A percentile compares a stretch with the other conserved stretches of the same genome.
Evolutionary conservation across 2,329 filamentous ascomycete genomes (phyloP).

Genomic region (Trichoderma sp.): DNA sequence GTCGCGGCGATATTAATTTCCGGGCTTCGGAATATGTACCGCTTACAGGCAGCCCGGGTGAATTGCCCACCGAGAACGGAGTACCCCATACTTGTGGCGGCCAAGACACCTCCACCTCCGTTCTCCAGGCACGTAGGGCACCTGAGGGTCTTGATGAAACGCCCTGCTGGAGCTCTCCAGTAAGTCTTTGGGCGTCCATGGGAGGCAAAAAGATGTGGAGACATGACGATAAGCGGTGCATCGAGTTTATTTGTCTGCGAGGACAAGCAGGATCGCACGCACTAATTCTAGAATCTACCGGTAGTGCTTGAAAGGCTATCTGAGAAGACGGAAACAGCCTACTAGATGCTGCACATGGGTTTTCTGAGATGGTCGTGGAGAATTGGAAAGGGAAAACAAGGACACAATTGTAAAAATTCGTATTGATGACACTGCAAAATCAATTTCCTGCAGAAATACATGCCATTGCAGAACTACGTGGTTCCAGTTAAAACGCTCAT

Average conservation of each 20-base stretch:
- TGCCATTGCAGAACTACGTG: not conserved
- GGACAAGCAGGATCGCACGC: not conserved
- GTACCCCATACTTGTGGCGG: not conserved
- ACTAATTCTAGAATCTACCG: not conserved
- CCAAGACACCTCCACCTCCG: not conserved
- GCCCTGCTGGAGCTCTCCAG: not conserved
- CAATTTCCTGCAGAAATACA: not conserved
- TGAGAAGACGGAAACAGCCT: not conserved
- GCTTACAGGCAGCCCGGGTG: not conserved
- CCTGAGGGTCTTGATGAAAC: not conserved
- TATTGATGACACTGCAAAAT: not conserved
- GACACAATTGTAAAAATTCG: not conserved
- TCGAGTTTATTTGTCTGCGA: not conserved
- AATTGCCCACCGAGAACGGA: not conserved
- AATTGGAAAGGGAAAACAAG: not conserved
- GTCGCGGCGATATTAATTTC: slow-evolving; percentile 19
- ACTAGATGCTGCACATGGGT: not conserved
- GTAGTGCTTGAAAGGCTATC: not conserved
- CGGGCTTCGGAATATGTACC: not conserved
- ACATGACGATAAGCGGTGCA: slow-evolving; percentile 2
- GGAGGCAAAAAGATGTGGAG: not conserved
- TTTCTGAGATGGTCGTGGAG: not conserved
- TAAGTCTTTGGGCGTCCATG: not conserved
- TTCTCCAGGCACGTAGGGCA: not conserved
- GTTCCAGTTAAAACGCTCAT: slow-evolving; percentile 1